A percentile compares a stretch with the other conserved stretches of the same genome.
Evolutionary conservation across 2,329 filamentous ascomycete species (phyloP).

Genomic region (Fusarium neocosmosporiellum): DNA sequence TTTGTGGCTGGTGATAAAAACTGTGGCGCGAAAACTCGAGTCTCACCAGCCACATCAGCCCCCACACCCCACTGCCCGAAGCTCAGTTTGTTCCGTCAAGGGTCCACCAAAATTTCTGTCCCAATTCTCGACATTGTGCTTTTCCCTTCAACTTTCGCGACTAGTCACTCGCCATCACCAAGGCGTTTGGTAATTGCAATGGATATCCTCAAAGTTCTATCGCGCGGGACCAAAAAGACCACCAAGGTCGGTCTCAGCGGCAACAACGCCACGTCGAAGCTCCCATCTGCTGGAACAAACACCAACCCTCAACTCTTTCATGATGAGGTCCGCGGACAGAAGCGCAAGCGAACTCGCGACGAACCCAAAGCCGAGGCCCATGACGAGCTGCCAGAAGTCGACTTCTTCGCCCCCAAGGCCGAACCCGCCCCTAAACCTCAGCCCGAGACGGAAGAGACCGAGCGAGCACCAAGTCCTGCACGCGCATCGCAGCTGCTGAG

Average conservation of each 20-base stretch:
- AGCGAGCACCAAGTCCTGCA: constrained; percentile 45
- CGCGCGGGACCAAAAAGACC: constrained; percentile 73
- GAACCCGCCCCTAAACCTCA: constrained; percentile 49
- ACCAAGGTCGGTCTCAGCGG: constrained; percentile 48
- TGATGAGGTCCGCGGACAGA: constrained; percentile 63
- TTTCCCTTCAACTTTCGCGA: constrained; percentile 30
- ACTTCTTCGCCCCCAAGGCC: constrained; percentile 68
- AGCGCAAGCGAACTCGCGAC: constrained; percentile 63
- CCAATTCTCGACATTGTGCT: constrained; percentile 23
- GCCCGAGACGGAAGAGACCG: constrained; percentile 31
- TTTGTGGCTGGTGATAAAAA: background rate
- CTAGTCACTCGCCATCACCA: constrained; percentile 5
- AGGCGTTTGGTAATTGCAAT: constrained; percentile 52
- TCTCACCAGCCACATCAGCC: constrained; percentile 10
- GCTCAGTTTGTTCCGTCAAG: constrained; percentile 9
- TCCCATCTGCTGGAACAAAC: constrained; percentile 73
- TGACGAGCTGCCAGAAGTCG: constrained; percentile 58
- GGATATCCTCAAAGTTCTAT: constrained; percentile 80
- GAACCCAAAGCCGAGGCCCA: constrained; percentile 48
- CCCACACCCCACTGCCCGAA: constrained; percentile 39
- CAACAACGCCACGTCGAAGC: constrained; percentile 52
- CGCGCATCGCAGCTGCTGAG: constrained; percentile 58
- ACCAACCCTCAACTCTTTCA: constrained; percentile 78
- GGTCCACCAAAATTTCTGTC: constrained; percentile 43
- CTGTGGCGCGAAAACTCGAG: constrained; percentile 1